Evolutionary conservation across 2,329 filamentous ascomycete genomes (phyloP), one percentile per base, ranked within the genome.

Genomic region (Alternaria viburni): DNA sequence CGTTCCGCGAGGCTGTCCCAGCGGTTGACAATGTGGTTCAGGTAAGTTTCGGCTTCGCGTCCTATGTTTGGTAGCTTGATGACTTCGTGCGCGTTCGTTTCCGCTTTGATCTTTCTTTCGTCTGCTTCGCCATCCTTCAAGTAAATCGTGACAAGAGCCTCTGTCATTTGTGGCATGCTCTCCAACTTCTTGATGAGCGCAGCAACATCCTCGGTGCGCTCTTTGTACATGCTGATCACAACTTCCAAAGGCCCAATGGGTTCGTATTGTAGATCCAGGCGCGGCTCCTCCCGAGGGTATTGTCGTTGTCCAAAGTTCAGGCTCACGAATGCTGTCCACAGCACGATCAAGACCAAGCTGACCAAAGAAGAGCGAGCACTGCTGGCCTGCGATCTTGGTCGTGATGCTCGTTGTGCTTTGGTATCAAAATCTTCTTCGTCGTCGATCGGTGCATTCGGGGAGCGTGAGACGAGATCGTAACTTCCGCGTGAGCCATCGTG

Each of bases 1-100:
- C 85, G 83, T 12, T 60, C 74, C 11, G 83, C 80, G 4, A 86
- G 77, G 21, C 68, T 68, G 41, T 84, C 79, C 80, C 81, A 86
- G 45, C 74, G 61, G 13, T 66, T 70, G 5, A 83, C 60, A 32
- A 85, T 84, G 65, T 86, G 84, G 62, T 80, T 71, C 5, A 86
- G 78, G 69, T 82, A 85, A 5, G 83, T 82, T 9, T 81, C 82
- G 17, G 80, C 78, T 67, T 84, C 81, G 36, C 83, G 78, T 21
- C 84, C 84, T 30, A 79, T 63, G 57, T 85, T 85, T 6, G 71
- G 72, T 3, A 77, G 61, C 10, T 64, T 57, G 12, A 68, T 69
- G 11, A 80, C 72, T 6, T 70, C 56, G 32, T 68, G 60, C n/a
- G 77, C 76, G 7, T 65, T 64, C 11, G 77, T 75, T 23, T 54